phyloP scores from a whole-genome alignment of 1,284 basidiomycete genomes.

The Papiliotrema fonsecae region DNA sequence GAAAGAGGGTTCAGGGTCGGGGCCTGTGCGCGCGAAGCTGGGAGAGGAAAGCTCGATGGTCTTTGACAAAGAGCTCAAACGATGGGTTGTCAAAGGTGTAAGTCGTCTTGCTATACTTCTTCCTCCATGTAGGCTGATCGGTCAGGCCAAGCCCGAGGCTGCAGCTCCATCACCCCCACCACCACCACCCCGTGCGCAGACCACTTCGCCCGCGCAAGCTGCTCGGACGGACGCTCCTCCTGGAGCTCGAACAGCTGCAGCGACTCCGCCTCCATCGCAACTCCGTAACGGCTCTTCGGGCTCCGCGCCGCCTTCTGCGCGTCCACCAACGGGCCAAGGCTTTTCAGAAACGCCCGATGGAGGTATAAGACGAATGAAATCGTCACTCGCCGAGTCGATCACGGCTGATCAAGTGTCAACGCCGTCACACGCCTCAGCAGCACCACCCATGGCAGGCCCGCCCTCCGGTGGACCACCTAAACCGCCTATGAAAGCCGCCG shows the following conservation, averaged over 20 bases:
- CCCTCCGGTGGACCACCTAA: slow-evolving; percentile 15
- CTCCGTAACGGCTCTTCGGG: slow-evolving; percentile 2
- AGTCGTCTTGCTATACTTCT: slow-evolving; percentile 26
- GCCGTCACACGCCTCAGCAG: slow-evolving; percentile 3
- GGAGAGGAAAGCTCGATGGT: slow-evolving; percentile 89
- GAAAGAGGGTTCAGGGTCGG: slow-evolving; percentile 53
- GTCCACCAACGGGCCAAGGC: slow-evolving; percentile 56
- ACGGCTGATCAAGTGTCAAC: slow-evolving; percentile 49
- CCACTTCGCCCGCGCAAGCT: slow-evolving; percentile 64
- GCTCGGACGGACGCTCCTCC: slow-evolving; percentile 55
- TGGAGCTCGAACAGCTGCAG: slow-evolving; percentile 51
- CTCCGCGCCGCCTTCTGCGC: neutral
- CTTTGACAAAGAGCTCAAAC: slow-evolving; percentile 89
- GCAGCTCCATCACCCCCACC: slow-evolving; percentile 53
- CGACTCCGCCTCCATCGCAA: slow-evolving; percentile 23
- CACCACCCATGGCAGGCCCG: neutral
- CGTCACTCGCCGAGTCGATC: slow-evolving; percentile 37
- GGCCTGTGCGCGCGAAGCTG: slow-evolving; percentile 81
- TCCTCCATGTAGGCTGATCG: neutral
- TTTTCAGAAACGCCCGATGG: slow-evolving; percentile 23
- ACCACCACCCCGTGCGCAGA: slow-evolving; percentile 66
- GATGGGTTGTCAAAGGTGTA: slow-evolving; percentile 95
- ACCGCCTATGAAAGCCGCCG: slow-evolving; percentile 9
- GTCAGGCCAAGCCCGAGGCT: slow-evolving; percentile 56
- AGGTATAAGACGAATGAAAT: slow-evolving; percentile 50